A percentile compares a stretch with the other conserved stretches of the same genome.
phyloP scores from a whole-genome alignment of 2,329 filamentous ascomycete species.

The Monilinia laxa region DNA sequence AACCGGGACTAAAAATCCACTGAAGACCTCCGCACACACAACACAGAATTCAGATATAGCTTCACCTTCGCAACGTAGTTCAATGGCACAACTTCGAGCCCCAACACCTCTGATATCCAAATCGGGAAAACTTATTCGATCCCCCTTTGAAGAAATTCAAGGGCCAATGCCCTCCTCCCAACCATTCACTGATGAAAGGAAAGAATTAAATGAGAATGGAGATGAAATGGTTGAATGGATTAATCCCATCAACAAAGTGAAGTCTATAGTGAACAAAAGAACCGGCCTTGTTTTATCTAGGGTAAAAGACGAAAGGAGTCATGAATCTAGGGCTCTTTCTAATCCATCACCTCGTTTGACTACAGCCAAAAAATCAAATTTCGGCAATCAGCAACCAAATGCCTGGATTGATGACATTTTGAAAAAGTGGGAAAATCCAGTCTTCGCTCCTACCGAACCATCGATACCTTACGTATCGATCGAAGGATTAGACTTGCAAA shows the following conservation, averaged over 20 bases:
- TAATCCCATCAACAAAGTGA: constrained; percentile 58
- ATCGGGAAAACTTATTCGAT: constrained; percentile 46
- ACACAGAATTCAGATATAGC: neutral
- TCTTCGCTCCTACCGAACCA: constrained; percentile 58
- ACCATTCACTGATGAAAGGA: constrained; percentile 10
- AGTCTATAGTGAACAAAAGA: constrained; percentile 51
- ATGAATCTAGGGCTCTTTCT: neutral
- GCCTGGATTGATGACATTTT: constrained; percentile 63
- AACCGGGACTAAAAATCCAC: constrained; percentile 32
- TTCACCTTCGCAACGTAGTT: neutral
- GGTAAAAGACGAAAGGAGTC: constrained; percentile 27
- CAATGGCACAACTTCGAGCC: neutral
- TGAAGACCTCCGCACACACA: neutral
- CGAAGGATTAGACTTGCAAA: constrained; percentile 36
- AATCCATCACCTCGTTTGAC: neutral
- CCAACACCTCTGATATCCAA: constrained; percentile 43
- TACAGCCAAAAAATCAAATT: constrained; percentile 23
- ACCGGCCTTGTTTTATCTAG: constrained; percentile 51
- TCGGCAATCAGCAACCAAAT: constrained; percentile 37
- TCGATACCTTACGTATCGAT: constrained; percentile 47
- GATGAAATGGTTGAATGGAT: constrained; percentile 53
- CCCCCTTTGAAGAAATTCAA: constrained; percentile 46
- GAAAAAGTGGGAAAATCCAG: constrained; percentile 70
- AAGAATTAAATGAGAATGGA: constrained; percentile 36
- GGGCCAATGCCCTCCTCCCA: neutral